Percentiles rank a stretch among this genome's conserved stretches.
phyloP scores from a whole-genome alignment of 441 rosid species.

The Adansonia gregorii region DNA sequence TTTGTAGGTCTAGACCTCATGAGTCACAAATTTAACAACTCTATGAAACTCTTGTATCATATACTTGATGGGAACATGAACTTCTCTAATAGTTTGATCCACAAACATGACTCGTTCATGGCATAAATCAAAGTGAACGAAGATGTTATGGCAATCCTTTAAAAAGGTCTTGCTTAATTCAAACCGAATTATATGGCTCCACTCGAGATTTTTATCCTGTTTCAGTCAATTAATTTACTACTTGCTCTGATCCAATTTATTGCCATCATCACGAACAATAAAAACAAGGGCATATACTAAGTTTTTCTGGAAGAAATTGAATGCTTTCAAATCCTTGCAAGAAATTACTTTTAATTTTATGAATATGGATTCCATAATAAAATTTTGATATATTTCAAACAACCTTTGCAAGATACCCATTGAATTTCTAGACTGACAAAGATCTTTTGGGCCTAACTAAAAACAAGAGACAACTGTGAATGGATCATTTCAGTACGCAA shows the following conservation, averaged over 20 bases:
- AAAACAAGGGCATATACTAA: constrained; percentile 45
- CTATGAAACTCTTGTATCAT: constrained; percentile 41
- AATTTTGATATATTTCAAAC: neutral
- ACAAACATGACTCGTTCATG: constrained; percentile 58
- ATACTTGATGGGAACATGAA: constrained; percentile 50
- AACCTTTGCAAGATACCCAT: neutral
- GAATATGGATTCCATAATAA: constrained; percentile 38
- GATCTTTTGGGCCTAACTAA: neutral
- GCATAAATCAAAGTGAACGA: constrained; percentile 45
- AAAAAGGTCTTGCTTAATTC: constrained; percentile 35
- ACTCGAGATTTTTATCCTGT: constrained; percentile 57
- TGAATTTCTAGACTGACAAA: neutral
- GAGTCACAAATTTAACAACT: constrained; percentile 45
- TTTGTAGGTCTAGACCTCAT: constrained; percentile 49
- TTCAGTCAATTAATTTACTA: constrained; percentile 44
- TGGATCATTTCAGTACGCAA: neutral
- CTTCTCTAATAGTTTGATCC: constrained; percentile 59
- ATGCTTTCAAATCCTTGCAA: constrained; percentile 49
- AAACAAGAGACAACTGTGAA: neutral
- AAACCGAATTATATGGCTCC: constrained; percentile 56
- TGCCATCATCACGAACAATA: constrained; percentile 37
- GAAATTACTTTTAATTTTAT: constrained; percentile 45
- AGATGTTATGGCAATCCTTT: constrained; percentile 36
- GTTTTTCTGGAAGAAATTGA: constrained; percentile 68
- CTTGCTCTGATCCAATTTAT: constrained; percentile 35